A percentile compares a stretch with the other conserved stretches of the same genome.
Evolutionary conservation across 768 basidiomycete species (phyloP).

Genomic region (Pholiota conissans): DNA sequence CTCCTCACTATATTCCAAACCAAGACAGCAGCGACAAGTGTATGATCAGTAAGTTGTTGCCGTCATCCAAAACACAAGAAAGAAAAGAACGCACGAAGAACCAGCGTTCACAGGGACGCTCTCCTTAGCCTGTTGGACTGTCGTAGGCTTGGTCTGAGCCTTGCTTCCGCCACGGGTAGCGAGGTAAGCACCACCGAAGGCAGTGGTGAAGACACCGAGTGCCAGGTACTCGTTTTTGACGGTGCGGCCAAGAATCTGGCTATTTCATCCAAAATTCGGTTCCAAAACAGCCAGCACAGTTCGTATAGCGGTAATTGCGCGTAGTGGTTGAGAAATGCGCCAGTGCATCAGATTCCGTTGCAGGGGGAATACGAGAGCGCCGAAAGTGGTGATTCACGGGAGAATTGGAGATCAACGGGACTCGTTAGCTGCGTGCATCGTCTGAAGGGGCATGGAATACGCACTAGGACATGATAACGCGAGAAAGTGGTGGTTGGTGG

Average conservation of each 20-base stretch:
- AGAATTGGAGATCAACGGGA: background rate
- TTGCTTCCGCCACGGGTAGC: constrained; percentile 58
- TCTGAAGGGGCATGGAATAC: constrained; percentile 6
- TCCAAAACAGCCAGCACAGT: background rate
- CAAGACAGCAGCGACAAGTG: background rate
- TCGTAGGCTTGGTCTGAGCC: constrained; percentile 39
- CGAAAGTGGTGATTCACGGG: background rate
- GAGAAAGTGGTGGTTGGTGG: constrained; percentile 7
- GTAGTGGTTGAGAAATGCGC: background rate
- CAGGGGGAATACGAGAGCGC: background rate
- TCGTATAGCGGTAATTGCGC: background rate
- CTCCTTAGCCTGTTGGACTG: constrained; percentile 59
- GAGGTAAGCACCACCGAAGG: constrained; percentile 54
- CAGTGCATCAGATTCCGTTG: background rate
- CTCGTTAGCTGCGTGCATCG: background rate
- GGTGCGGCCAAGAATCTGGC: constrained; percentile 76
- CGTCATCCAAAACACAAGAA: background rate
- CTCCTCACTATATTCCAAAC: constrained; percentile 60
- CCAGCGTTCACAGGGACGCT: constrained; percentile 63
- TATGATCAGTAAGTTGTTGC: constrained; percentile 12
- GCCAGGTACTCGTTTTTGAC: constrained; percentile 83
- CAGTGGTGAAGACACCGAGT: constrained; percentile 60
- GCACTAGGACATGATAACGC: constrained; percentile 21
- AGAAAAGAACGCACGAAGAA: constrained; percentile 58
- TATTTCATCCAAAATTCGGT: constrained; percentile 22